These are phyloP conservation scores for Aspergillus baeticus DNA, from an alignment of 495 filamentous ascomycete species.

Conservation along the genomic window DNA sequence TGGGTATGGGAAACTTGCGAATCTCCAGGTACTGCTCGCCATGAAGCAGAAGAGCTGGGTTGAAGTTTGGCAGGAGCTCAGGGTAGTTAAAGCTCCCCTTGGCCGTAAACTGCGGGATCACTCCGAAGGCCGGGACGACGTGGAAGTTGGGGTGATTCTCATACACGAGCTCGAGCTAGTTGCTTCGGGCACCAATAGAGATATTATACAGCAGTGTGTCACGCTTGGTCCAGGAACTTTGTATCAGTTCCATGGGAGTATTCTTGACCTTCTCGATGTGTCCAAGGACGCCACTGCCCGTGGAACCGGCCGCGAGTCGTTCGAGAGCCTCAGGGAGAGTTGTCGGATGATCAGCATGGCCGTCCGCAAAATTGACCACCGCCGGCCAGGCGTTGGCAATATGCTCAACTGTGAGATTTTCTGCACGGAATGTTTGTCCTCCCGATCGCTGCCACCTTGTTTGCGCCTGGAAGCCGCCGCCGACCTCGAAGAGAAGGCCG, in stretches of 20 bases:
- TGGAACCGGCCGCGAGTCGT: conserved; percentile 90
- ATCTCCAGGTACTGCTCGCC: conserved; percentile 98
- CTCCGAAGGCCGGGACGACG: conserved; percentile 89
- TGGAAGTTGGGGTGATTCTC: conserved; percentile 91
- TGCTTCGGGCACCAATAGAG: conserved; percentile 89
- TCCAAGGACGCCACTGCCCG: conserved; percentile 54
- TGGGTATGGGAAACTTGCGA: conserved; percentile 91
- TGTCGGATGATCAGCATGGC: conserved; percentile 85
- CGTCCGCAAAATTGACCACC: conserved; percentile 86
- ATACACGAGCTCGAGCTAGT: conserved; percentile 81
- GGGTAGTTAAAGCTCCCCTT: conserved; percentile 74
- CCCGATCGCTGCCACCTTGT: conserved; percentile 95
- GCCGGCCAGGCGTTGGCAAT: conserved; percentile 73
- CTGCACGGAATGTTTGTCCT: conserved; percentile 89
- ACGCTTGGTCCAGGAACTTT: conserved; percentile 77
- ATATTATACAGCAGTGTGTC: conserved; percentile 96
- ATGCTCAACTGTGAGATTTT: conserved; percentile 84
- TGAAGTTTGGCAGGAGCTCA: conserved; percentile 90
- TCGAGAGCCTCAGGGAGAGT: conserved; percentile 71
- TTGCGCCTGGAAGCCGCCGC: conserved; percentile 87
- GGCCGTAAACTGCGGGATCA: conserved; percentile 89
- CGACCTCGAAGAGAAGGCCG: conserved; percentile 89
- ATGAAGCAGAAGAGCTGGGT: conserved; percentile 98
- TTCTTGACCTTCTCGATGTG: conserved; percentile 79
- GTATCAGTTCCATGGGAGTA: conserved; percentile 64